These are phyloP conservation scores for Cupressus sempervirens DNA, from an alignment of 75 land plant species.

Conservation along the genomic window DNA sequence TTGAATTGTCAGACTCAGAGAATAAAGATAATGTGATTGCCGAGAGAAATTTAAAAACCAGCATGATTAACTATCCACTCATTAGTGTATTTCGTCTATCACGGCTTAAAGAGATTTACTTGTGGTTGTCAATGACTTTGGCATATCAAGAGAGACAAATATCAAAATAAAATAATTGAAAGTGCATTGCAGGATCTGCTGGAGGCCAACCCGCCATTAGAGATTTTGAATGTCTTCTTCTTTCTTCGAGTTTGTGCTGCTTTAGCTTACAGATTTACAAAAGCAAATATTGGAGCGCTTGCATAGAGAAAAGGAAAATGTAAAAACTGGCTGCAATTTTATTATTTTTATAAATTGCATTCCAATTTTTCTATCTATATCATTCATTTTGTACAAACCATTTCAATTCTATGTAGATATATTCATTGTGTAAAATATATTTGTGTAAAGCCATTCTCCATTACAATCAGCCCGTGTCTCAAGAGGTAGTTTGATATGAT, in stretches of 20 bases:
- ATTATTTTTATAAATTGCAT: not conserved
- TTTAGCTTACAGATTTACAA: no score
- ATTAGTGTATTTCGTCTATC: not conserved
- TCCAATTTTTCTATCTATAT: not conserved
- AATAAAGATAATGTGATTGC: not conserved
- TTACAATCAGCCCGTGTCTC: not conserved
- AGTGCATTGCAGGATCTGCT: not conserved
- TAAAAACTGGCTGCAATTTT: not conserved
- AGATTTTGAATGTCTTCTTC: not conserved
- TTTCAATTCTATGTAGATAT: not conserved
- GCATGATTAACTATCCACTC: not conserved
- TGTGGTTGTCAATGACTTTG: conserved; percentile 6
- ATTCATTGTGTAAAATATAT: conserved; percentile 8
- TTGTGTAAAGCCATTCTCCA: not conserved
- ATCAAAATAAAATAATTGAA: not conserved
- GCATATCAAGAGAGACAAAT: conserved; percentile 7
- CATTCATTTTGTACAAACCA: not conserved
- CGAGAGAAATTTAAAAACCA: not conserved
- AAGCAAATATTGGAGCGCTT: not conserved
- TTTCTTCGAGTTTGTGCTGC: conserved; percentile 2
- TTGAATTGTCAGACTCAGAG: conserved; percentile 1
- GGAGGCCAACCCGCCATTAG: not conserved
- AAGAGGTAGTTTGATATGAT: not conserved
- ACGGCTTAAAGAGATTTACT: not conserved
- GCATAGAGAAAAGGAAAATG: not conserved